Percentiles rank a stretch among this genome's conserved stretches.
Conservation (phyloP, 345 rosid species). For the Geranium rotundifolium region DNA sequence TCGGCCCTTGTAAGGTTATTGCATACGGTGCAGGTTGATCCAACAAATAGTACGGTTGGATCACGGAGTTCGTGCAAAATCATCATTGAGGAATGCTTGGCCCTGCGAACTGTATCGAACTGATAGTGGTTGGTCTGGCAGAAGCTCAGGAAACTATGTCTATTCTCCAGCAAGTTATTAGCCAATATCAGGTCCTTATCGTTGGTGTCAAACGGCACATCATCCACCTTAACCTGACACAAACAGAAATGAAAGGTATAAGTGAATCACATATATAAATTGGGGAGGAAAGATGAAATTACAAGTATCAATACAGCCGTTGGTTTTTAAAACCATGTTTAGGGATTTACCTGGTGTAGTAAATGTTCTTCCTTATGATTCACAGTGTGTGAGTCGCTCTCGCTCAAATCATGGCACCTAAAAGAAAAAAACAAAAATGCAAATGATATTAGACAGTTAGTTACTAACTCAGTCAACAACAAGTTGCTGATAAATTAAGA, state of each 20-base stretch:
- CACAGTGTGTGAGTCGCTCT: slow-evolving; percentile 17
- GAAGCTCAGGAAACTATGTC: slow-evolving; percentile 42
- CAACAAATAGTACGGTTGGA: slow-evolving; percentile 8
- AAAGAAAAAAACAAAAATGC: slow-evolving; percentile 1
- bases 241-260: background rate
- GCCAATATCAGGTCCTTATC: slow-evolving; percentile 33
- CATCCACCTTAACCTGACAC: slow-evolving; percentile 33
- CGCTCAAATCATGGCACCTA: slow-evolving; percentile 39
- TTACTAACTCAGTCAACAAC: background rate
- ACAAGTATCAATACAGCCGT: slow-evolving; percentile 1
- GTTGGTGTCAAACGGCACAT: slow-evolving; percentile 28
- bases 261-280: background rate
- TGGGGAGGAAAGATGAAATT: background rate
- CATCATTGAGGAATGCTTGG: slow-evolving; percentile 76
- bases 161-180: slow-evolving; percentile 34
- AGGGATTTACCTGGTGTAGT: slow-evolving; percentile 35
- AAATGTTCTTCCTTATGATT: slow-evolving; percentile 34
- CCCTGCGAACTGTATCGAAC: slow-evolving; percentile 56
- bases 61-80: slow-evolving; percentile 44
- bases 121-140: slow-evolving; percentile 43
- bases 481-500: no score
- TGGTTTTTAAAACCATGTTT: background rate
- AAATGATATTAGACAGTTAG: background rate
- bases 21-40: slow-evolving; percentile 28
- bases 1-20: slow-evolving; percentile 17